These are phyloP conservation scores for Yamadazyma scolyti DNA, from an alignment of 805 yeast species.

Conservation along the genomic window DNA sequence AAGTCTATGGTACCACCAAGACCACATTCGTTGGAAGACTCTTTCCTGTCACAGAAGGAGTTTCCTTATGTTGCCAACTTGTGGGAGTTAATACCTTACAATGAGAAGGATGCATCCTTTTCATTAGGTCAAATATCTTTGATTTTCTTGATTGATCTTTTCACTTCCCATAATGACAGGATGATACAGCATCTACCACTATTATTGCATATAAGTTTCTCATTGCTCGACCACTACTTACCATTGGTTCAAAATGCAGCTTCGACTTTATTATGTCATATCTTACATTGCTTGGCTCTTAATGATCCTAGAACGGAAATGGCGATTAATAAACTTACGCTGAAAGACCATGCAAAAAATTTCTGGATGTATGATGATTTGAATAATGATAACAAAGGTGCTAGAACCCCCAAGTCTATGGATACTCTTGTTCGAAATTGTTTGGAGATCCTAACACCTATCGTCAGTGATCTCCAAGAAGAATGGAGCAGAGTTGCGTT, in stretches of 20 bases:
- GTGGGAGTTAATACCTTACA: constrained; percentile 48
- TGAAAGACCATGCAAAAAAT: constrained; percentile 39
- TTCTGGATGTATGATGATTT: constrained; percentile 89
- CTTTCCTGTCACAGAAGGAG: constrained; percentile 8
- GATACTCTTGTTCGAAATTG: constrained; percentile 65
- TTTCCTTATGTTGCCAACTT: constrained; percentile 79
- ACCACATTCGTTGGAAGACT: constrained; percentile 9
- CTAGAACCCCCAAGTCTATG: constrained; percentile 84
- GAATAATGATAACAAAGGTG: constrained; percentile 68
- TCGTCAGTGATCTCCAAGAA: constrained; percentile 54
- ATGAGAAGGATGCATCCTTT: constrained; percentile 68
- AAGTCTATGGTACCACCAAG: constrained; percentile 83
- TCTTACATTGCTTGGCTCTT: constrained; percentile 61
- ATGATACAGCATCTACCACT: constrained; percentile 62
- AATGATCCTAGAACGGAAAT: constrained; percentile 52
- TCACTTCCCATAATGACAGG: constrained; percentile 63
- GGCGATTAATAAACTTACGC: constrained; percentile 55
- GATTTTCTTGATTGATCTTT: constrained; percentile 78
- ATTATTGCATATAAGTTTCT: constrained; percentile 73
- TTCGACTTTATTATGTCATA: constrained; percentile 64
- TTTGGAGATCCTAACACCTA: constrained; percentile 50
- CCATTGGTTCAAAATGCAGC: constrained; percentile 84
- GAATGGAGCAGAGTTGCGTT: constrained; percentile 85
- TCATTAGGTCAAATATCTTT: constrained; percentile 85
- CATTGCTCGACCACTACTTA: constrained; percentile 83